Percentiles rank a stretch among this genome's conserved stretches.
phyloP scores from a whole-genome alignment of 2,329 filamentous ascomycete genomes.

The Dendrostoma leiphaemia region DNA sequence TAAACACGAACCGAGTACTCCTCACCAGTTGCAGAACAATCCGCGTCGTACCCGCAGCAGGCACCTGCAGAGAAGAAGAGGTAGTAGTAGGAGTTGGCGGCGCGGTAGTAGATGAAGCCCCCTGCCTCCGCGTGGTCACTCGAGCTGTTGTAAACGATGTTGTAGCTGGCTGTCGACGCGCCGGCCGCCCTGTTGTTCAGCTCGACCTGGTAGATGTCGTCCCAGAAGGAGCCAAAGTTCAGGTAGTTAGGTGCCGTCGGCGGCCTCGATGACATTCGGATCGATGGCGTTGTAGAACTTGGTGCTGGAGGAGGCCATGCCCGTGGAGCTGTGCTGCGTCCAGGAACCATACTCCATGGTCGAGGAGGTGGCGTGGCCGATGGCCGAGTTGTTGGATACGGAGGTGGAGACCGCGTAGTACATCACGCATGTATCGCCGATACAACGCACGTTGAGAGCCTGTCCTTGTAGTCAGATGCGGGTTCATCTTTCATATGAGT shows the following conservation, averaged over 20 bases:
- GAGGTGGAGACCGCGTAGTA: constrained; percentile 65
- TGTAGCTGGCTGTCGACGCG: constrained; percentile 28
- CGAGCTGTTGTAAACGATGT: constrained; percentile 52
- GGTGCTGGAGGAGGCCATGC: constrained; percentile 42
- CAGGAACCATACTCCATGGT: constrained; percentile 54
- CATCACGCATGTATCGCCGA: constrained; percentile 60
- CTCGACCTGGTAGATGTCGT: constrained; percentile 58
- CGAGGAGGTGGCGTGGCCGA: constrained; percentile 51
- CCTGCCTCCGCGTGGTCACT: constrained; percentile 56
- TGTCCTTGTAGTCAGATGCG: no score
- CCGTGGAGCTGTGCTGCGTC: constrained; percentile 57
- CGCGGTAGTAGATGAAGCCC: constrained; percentile 51
- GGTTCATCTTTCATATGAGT: no score
- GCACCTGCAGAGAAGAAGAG: constrained; percentile 61
- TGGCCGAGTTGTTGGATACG: constrained; percentile 58
- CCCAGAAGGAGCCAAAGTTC: constrained; percentile 70
- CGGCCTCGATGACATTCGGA: constrained; percentile 45
- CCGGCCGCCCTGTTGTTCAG: constrained; percentile 38
- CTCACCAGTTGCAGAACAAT: constrained; percentile 49
- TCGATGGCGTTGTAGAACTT: constrained; percentile 62
- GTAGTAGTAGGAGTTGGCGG: constrained; percentile 53
- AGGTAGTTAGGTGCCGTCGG: constrained; percentile 41
- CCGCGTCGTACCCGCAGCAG: constrained; percentile 59
- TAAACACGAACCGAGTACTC: constrained; percentile 69
- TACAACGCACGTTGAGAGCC: constrained; percentile 62